Percentiles rank a stretch among this genome's conserved stretches.
Evolutionary conservation across 352 stramenopile genomes (phyloP).

Genomic region (Phytopythium ostracodes): DNA sequence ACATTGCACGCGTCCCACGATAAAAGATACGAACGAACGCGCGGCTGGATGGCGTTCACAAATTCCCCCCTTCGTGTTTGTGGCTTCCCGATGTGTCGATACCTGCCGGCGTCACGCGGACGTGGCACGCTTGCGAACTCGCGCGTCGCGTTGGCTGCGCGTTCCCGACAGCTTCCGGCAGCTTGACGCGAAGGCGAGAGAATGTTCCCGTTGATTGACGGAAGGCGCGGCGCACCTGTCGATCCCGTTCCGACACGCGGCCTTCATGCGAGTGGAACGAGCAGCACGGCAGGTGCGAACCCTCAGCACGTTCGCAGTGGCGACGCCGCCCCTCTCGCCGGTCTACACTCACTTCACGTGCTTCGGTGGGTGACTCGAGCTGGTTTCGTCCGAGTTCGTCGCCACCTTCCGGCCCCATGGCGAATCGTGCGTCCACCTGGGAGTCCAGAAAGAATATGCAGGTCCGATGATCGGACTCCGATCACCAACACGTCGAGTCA

Average conservation of each 20-base stretch:
- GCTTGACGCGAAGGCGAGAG: neutral
- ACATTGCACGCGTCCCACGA: neutral
- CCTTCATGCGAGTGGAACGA: neutral
- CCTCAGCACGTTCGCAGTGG: neutral
- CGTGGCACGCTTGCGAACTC: neutral
- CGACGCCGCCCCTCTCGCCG: neutral
- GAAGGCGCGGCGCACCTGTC: conserved; percentile 2
- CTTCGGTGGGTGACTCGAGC: neutral
- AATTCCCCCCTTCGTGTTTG: neutral
- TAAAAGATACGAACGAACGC: neutral
- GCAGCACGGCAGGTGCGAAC: neutral
- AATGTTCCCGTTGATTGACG: neutral
- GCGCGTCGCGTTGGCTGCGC: neutral
- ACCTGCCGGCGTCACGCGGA: conserved; percentile 1
- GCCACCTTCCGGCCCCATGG: neutral
- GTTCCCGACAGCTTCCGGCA: neutral
- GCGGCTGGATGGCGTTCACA: conserved; percentile 1
- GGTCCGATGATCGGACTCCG: too few relatives aligned
- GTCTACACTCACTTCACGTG: neutral
- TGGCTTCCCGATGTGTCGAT: neutral
- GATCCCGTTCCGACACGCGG: neutral
- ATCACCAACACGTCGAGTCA: neutral
- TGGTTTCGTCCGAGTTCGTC: too few relatives aligned
- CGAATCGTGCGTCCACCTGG: neutral
- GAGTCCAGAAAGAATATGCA: neutral